Evolutionary conservation across 331 rosid species (phyloP), one percentile per base, ranked within the genome.

Genomic region (Quercus tomentella): DNA sequence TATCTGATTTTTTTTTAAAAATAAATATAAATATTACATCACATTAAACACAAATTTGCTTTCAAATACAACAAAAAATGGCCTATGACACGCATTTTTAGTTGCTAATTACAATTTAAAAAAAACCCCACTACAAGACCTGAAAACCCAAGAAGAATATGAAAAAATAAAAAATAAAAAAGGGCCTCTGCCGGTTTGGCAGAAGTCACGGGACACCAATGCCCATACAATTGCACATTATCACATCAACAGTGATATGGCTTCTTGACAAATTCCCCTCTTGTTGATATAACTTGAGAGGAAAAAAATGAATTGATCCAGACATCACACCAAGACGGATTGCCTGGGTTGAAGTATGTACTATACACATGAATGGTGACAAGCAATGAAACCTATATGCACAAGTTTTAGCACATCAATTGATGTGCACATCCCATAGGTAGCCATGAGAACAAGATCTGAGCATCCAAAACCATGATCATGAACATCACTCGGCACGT

Each of bases 281-380:
- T 60, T 45, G 92, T 91, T 66, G 93, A 90, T 62, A 80, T 82
- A 82, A 89, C 98, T 79, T 56, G 88, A 91, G 90, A 87, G 93
- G 88, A 45, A 76, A 83, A 84, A 92, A 91, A 82, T 77, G 89
- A 88, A 89, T 81, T 61, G 73, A 76, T 97, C 87, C 89, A 84
- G 80, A 86, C 85, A 85, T 74, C 89, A 79, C 82, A 84, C 91
- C 89, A 86, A 92, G 82, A 89, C 84, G 52, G 85, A 89, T 84
- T 72, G 81, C 83, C 87, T 43, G 89, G 87, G 87, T 76, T 82
- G 85, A 60, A 89, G 81, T 75, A 79, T 83, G 73, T 81, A 81
- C 89, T 92, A 89, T 92, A 89, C 91, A 91, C 85, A 81, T 68
- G 79, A 88, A 81, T 52, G 73, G 66, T 31, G 30, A 56, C 62